Percentiles rank a stretch among this genome's conserved stretches.
phyloP scores from a whole-genome alignment of 768 basidiomycete species.

The Tricholoma sp. region DNA sequence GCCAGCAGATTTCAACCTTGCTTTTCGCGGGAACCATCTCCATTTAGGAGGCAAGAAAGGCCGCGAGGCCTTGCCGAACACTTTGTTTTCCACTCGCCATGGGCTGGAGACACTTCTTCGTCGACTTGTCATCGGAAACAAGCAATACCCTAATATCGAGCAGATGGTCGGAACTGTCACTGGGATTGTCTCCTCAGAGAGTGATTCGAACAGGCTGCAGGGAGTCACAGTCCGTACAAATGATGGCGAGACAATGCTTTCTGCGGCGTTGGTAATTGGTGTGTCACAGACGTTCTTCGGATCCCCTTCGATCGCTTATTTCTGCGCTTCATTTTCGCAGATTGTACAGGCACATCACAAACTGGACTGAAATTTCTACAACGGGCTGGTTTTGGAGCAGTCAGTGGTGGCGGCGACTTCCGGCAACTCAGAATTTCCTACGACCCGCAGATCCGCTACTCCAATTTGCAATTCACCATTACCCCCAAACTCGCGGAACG shows the following conservation, averaged over 20 bases:
- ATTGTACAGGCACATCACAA: constrained; percentile 25
- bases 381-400: constrained; percentile 15
- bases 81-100: constrained; percentile 16
- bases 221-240: constrained; percentile 8
- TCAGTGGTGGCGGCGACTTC: no score
- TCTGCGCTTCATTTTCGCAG: constrained; percentile 8
- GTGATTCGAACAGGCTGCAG: constrained; percentile 7
- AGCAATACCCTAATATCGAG: constrained; percentile 16
- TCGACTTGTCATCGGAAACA: constrained; percentile 18
- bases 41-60: no score
- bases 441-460: neutral
- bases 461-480: neutral
- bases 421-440: neutral
- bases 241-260: neutral
- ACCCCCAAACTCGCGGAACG: no score
- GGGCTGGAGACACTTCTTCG: constrained; percentile 25
- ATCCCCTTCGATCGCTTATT: no score
- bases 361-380: constrained; percentile 23
- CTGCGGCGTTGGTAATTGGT: neutral
- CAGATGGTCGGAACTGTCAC: constrained; percentile 22
- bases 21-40: no score
- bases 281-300: neutral
- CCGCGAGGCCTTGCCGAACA: constrained; percentile 9
- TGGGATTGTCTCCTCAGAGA: constrained; percentile 12
- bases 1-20: no score